Conservation (phyloP, 768 basidiomycete genomes). For the Kondoa subrosea region DNA sequence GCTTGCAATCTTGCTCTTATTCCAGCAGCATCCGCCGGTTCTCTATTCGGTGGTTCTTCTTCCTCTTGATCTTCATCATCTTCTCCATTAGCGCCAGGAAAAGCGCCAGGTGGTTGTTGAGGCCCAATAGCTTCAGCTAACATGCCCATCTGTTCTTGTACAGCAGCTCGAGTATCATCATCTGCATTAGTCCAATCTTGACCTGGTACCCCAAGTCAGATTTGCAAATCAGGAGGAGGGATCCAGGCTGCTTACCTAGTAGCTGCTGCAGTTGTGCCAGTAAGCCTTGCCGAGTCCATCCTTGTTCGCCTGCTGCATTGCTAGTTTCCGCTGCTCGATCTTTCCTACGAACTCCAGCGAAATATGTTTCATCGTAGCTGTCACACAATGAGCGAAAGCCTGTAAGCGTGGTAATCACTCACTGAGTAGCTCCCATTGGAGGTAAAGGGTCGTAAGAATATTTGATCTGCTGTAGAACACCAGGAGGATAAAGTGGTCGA, state of each 20-base stretch:
- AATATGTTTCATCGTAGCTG: neutral
- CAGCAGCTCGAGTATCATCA: neutral
- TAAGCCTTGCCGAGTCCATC: neutral
- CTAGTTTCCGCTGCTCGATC: neutral
- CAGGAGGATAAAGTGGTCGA: slow-evolving; percentile 20
- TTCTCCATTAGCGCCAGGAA: neutral
- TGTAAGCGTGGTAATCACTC: neutral
- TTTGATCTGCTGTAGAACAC: slow-evolving; percentile 37
- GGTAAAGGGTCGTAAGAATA: slow-evolving; percentile 77
- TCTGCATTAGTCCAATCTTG: too few relatives aligned
- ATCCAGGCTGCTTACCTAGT: neutral
- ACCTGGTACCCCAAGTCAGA: neutral
- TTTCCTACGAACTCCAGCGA: neutral
- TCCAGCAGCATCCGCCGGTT: neutral
- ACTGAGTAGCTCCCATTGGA: slow-evolving; percentile 33
- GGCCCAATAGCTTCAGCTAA: neutral
- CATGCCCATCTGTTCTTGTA: neutral
- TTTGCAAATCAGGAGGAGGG: neutral
- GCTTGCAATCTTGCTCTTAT: neutral
- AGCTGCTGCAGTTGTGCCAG: neutral
- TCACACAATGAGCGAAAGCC: neutral
- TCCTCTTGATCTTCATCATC: neutral
- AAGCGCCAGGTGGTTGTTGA: neutral
- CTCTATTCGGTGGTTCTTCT: neutral
- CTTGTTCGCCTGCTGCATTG: neutral